Evolutionary conservation across 2,329 filamentous ascomycete genomes (phyloP), one percentile per base, ranked within the genome.

Genomic region (Aspergillus pseudoviridinutans): DNA sequence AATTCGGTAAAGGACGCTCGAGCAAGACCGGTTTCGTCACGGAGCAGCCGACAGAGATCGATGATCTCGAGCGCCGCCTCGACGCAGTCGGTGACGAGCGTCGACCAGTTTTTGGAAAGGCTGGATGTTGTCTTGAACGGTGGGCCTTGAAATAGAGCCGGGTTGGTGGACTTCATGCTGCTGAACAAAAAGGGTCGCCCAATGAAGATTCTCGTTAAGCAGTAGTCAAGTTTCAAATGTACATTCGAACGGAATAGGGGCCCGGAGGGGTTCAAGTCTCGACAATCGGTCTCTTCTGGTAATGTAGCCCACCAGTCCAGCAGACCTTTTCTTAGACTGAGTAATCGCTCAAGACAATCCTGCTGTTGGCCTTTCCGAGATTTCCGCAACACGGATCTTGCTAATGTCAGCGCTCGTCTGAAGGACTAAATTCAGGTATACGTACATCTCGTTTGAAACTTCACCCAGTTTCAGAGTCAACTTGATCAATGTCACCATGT

Each of bases 1-100:
- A 83, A 84, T 60, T 84, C 82, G 3, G 80, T 82, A 62, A 83
- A 84, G 0, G 80, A 82, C 2, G 81, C 80, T 29, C 80, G 77
- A 5, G 82, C 81, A 53, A 84, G 79, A 17, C 81, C 82, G 14
- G 79, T 77, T n/a, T 77, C 79, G 49, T 78, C 77, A 42, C 78
- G 76, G 4, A 84, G 75, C 3, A 78, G 70, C 44, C 77, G 77
- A 59, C 81, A 82, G 4, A 82, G 75, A 47, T 81, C 77, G 20
- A 84, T 74, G 10, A 82, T 78, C 56, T 78, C 76, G 28, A 82
- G 66, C 2, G 82, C 81, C 2, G 81, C 81, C 55, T 82, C 78
- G 9, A 83, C 79, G 55, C 81, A 83, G 57, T 82, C 79, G 3
- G 74, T 74, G 20, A 83, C 78, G n/a, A 84, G 71, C 4, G 66